Percentiles rank a stretch among this genome's conserved stretches.
Conservation (phyloP, 2,329 filamentous ascomycete species). For the Coniosporium tulheliwenetii region DNA sequence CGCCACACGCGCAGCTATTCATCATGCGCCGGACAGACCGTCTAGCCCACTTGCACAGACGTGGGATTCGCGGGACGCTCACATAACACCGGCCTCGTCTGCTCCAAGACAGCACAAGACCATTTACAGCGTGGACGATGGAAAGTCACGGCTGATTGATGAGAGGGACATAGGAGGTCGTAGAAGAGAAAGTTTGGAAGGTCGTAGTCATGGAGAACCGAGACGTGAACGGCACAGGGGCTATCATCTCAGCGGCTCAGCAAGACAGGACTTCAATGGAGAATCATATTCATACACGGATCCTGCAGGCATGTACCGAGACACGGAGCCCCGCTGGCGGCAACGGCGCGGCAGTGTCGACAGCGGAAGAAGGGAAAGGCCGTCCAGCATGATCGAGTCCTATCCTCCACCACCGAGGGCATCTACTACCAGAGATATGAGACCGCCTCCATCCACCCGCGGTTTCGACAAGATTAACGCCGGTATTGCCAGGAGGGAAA, state of each 20-base stretch:
- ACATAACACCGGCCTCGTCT: slow-evolving; percentile 17
- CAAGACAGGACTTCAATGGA: slow-evolving; percentile 18
- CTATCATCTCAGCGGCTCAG: slow-evolving; percentile 14
- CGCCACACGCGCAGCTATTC: slow-evolving; percentile 13
- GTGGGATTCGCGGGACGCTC: slow-evolving; percentile 19
- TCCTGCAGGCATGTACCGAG: slow-evolving; percentile 32
- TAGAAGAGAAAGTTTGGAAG: slow-evolving; percentile 15
- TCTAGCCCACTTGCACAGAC: slow-evolving; percentile 23
- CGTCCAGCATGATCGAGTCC: slow-evolving; percentile 26
- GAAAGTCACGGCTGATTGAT: slow-evolving; percentile 17
- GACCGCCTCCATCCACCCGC: slow-evolving; percentile 52
- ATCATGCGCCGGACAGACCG: slow-evolving; percentile 16
- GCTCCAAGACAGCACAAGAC: slow-evolving; percentile 25
- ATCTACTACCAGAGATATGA: slow-evolving; percentile 16
- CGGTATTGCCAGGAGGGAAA: slow-evolving; percentile 21
- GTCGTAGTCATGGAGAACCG: slow-evolving; percentile 8
- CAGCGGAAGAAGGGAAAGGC: slow-evolving; percentile 23
- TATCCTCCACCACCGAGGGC: slow-evolving; percentile 12
- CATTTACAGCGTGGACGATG: slow-evolving; percentile 32
- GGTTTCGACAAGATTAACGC: slow-evolving; percentile 55
- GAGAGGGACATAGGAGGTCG: slow-evolving; percentile 20
- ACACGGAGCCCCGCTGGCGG: slow-evolving; percentile 33
- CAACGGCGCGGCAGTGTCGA: slow-evolving; percentile 30
- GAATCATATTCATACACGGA: slow-evolving; percentile 34
- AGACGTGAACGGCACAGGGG: slow-evolving; percentile 10